Evolutionary conservation across 163 green algal species (phyloP).

Genomic region (Prototheca stagnorum): DNA sequence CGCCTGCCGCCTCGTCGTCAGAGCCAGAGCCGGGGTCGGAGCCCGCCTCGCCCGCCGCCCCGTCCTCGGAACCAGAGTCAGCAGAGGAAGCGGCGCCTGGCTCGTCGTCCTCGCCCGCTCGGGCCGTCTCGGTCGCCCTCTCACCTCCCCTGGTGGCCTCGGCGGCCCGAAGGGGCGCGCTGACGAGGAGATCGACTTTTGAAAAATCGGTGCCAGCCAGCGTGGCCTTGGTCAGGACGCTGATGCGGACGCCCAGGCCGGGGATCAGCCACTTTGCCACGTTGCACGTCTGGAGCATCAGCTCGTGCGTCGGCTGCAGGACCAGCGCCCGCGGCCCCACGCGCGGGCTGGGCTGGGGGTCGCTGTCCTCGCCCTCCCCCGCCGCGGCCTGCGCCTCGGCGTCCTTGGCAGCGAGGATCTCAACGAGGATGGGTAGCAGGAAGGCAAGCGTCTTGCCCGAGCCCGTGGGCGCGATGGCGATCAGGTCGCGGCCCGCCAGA

Average conservation of each 20-base stretch:
- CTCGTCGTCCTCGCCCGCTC: constrained; percentile 6
- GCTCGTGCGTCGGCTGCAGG: constrained; percentile 66
- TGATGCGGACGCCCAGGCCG: constrained; percentile 31
- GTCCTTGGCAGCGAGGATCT: constrained; percentile 8
- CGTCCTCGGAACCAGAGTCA: neutral
- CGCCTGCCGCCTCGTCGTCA: neutral
- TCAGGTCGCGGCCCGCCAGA: constrained; percentile 48
- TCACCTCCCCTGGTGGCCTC: constrained; percentile 4
- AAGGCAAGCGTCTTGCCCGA: constrained; percentile 75
- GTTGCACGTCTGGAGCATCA: constrained; percentile 53
- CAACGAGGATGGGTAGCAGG: constrained; percentile 45
- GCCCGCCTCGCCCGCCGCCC: too few relatives aligned
- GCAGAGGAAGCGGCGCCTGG: neutral
- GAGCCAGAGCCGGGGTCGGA: neutral
- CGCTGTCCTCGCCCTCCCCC: neutral
- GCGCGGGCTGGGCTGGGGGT: constrained; percentile 1
- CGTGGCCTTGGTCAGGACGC: constrained; percentile 55
- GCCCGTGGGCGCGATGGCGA: constrained; percentile 73
- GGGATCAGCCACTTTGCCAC: constrained; percentile 52
- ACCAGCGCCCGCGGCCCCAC: constrained; percentile 35
- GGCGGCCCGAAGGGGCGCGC: constrained; percentile 67
- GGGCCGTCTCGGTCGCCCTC: constrained; percentile 13
- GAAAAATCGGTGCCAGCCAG: constrained; percentile 46
- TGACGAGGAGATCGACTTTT: constrained; percentile 68
- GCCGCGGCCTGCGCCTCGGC: neutral